Conservation (phyloP, 164 flowering plant genomes). For the Chimonanthus salicifolius region DNA sequence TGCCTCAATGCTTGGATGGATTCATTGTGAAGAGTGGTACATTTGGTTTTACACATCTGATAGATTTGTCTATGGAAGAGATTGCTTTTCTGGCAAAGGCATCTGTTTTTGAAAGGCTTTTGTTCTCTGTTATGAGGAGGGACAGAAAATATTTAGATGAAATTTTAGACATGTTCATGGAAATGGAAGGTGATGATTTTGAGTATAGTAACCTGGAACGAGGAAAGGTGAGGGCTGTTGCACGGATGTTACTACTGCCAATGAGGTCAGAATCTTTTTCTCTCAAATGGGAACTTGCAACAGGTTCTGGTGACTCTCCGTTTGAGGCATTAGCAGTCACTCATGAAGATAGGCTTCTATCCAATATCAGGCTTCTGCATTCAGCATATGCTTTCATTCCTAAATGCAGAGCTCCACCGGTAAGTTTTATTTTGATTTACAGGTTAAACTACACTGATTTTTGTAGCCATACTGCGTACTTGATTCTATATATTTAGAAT, state of each 20-base stretch:
- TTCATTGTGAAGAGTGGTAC: conserved; percentile 36
- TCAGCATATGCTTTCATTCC: conserved; percentile 85
- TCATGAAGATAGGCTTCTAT: conserved; percentile 68
- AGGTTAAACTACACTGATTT: background rate
- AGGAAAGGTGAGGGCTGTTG: conserved; percentile 69
- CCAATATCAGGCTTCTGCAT: conserved; percentile 60
- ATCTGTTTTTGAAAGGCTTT: conserved; percentile 67
- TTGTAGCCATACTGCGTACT: background rate
- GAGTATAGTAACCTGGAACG: conserved; percentile 32
- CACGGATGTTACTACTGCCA: conserved; percentile 81
- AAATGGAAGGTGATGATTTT: conserved; percentile 42
- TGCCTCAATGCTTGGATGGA: conserved; percentile 16
- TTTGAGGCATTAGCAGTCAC: conserved; percentile 62
- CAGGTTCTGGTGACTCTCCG: conserved; percentile 50
- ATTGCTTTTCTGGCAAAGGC: conserved; percentile 63
- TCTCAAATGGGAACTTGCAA: conserved; percentile 46
- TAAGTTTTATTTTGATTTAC: conserved; percentile 20
- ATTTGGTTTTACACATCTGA: conserved; percentile 81
- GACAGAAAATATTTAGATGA: conserved; percentile 48
- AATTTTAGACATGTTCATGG: conserved; percentile 50
- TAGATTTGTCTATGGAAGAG: conserved; percentile 79
- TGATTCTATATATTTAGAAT: too few relatives aligned
- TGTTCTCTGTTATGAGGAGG: conserved; percentile 62
- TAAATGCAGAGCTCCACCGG: conserved; percentile 85
- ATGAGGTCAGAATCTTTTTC: conserved; percentile 43